Base-by-base conservation (phyloP, 2,329 filamentous ascomycete species). In the Claviceps sp. region DNA sequence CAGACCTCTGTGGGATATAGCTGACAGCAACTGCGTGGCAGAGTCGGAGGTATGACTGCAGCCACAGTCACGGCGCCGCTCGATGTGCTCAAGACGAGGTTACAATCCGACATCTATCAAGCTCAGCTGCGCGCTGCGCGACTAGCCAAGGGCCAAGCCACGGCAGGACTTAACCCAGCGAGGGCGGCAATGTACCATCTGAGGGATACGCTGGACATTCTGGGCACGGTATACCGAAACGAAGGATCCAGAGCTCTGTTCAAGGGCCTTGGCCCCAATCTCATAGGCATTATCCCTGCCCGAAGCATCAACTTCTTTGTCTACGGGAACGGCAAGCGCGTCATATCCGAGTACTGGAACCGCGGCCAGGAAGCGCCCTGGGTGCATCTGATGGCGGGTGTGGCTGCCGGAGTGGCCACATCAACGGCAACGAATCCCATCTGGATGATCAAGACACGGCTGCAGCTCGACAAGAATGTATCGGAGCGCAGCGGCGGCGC, bases 71-170 rank as follows among this genome's bases (percentile, higher is more conserved):
- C 91, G 1, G 89, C 88, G 8, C 91, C 91, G 22, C 84, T 97
- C 54, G 91, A 96, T 64, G 90, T 96, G 37, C 78, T 97, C 49
- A 95, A 95, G 68, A 97, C 91, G 11, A 82, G 91, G 38, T 75
- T 97, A 3, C 91, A 97, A 67, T 94, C 88, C 62, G 90, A 95
- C 64, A 94, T 94, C 66, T 96, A 96, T 74, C 88, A 95, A 66
- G 76, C 82, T 8, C 87, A 95, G 67, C 77, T 95, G 46, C 77
- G 77, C 34, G 79, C 84, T 16, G 77, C 80, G 8, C 79, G 86
- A 48, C 72, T 78, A n/a, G 77, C 81, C 63, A 63, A 78, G 69
- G 57, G 79, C 62, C 62, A 77, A 69, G 60, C 73, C 66, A 56
- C 65, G 37, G 60, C 61, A 26, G 55, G 60, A 26, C 75, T 88